These are phyloP conservation scores for Rhizomucor pusillus DNA, from an alignment of 371 early-diverging fungal genomes.

Conservation along the genomic window DNA sequence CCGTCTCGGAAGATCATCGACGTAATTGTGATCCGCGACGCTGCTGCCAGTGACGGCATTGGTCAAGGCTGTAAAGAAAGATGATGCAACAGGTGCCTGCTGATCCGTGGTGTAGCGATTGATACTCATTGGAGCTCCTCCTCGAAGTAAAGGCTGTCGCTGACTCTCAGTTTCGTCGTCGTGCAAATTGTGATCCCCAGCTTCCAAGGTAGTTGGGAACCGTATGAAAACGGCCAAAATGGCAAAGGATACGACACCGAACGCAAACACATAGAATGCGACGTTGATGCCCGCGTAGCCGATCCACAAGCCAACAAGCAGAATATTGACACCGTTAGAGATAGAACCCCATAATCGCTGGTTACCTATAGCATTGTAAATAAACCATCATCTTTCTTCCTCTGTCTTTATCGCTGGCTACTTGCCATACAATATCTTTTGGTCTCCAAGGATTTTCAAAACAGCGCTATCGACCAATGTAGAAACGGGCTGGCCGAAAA, in stretches of 20 bases:
- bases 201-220: slow-evolving; percentile 4
- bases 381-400: slow-evolving; percentile 1
- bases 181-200: neutral
- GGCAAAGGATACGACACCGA: slow-evolving; percentile 18
- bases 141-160: slow-evolving; percentile 9
- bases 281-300: slow-evolving; percentile 22
- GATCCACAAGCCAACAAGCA: slow-evolving; percentile 36
- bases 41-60: slow-evolving; percentile 6
- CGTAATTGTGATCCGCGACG: slow-evolving; percentile 4
- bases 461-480: slow-evolving; percentile 43
- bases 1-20: slow-evolving; percentile 13
- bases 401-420: neutral
- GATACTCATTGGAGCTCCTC: slow-evolving; percentile 1
- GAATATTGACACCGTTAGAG: slow-evolving; percentile 33
- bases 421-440: slow-evolving; percentile 44
- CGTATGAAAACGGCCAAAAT: slow-evolving; percentile 13
- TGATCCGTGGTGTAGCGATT: slow-evolving; percentile 1
- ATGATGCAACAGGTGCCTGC: slow-evolving; percentile 2
- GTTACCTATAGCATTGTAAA: slow-evolving; percentile 19
- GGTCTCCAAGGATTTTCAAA: slow-evolving; percentile 38
- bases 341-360: slow-evolving; percentile 48
- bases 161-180: slow-evolving; percentile 6
- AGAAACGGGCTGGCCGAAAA: slow-evolving; percentile 36
- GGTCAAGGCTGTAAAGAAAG: slow-evolving; percentile 11
- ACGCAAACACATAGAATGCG: slow-evolving; percentile 44